phyloP scores from a whole-genome alignment of 345 rosid genomes.

The Corchorus capsularis region DNA sequence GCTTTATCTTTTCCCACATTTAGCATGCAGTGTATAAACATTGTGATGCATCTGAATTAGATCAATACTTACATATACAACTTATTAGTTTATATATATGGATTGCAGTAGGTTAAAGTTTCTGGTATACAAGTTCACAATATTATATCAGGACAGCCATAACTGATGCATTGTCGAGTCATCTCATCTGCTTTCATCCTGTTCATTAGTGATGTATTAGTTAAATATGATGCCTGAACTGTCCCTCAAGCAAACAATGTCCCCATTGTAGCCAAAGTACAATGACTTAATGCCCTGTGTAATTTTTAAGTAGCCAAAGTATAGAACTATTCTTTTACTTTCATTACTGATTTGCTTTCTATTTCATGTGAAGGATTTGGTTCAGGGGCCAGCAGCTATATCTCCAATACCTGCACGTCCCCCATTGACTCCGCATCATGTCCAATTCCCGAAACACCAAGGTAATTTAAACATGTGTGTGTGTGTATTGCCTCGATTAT shows the following conservation, averaged over 20 bases:
- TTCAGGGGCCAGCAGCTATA: constrained; percentile 50
- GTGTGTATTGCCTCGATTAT: no score
- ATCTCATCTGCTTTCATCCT: not conserved
- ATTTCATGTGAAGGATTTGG: constrained; percentile 52
- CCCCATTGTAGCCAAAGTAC: not conserved
- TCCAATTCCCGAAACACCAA: constrained; percentile 62
- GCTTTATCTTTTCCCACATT: not conserved
- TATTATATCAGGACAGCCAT: no score
- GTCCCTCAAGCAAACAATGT: not conserved
- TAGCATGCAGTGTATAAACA: no score
- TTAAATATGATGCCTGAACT: not conserved
- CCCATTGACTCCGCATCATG: constrained; percentile 47
- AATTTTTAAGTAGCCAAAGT: not conserved
- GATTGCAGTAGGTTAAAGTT: no score
- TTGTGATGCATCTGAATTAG: no score
- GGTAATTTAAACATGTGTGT: constrained; percentile 28
- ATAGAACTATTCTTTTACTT: not conserved
- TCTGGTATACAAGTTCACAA: no score
- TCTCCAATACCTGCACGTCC: constrained; percentile 55
- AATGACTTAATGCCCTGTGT: not conserved
- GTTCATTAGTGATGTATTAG: not conserved
- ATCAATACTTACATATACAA: no score
- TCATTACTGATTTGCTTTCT: constrained; percentile 12
- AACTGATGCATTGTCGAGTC: not conserved
- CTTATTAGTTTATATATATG: no score